Percentiles rank a stretch among this genome's conserved stretches.
Evolutionary conservation across 257 asterid genomes (phyloP).

Genomic region (Salvia rosmarinus): DNA sequence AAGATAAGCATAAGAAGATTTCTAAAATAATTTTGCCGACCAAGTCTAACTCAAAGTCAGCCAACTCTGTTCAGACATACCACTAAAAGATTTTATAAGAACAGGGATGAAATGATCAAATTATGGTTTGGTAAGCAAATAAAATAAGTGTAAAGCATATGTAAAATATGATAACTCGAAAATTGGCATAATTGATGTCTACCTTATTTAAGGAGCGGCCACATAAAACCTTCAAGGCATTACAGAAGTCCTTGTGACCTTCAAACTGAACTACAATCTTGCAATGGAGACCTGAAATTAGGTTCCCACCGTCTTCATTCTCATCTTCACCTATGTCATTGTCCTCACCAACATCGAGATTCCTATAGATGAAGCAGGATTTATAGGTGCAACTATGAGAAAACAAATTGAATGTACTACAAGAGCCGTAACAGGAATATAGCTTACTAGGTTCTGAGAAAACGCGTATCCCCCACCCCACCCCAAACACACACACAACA

Average conservation of each 20-base stretch:
- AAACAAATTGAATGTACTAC: constrained; percentile 1
- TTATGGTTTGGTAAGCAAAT: constrained; percentile 2
- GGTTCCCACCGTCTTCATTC: constrained; percentile 60
- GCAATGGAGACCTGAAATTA: constrained; percentile 89
- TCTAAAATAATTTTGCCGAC: neutral
- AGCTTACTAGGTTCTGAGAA: neutral
- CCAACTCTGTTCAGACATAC: neutral
- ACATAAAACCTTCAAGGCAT: constrained; percentile 77
- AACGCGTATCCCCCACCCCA: neutral
- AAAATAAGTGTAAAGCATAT: neutral
- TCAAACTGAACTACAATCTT: constrained; percentile 84
- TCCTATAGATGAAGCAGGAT: constrained; percentile 53
- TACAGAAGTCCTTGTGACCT: constrained; percentile 62
- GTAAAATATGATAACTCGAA: neutral
- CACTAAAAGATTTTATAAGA: neutral
- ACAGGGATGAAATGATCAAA: constrained; percentile 1
- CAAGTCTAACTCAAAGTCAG: constrained; percentile 2
- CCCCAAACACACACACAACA: neutral
- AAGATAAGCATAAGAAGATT: neutral
- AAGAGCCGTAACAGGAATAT: neutral
- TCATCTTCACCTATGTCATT: constrained; percentile 58
- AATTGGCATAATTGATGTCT: constrained; percentile 15
- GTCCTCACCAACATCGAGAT: constrained; percentile 94
- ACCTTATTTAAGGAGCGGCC: constrained; percentile 93
- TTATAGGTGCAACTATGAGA: constrained; percentile 21